Percentiles rank a stretch among this genome's conserved stretches.
phyloP scores from a whole-genome alignment of 1,139 yeast species.

The Petasospora fabianii region DNA sequence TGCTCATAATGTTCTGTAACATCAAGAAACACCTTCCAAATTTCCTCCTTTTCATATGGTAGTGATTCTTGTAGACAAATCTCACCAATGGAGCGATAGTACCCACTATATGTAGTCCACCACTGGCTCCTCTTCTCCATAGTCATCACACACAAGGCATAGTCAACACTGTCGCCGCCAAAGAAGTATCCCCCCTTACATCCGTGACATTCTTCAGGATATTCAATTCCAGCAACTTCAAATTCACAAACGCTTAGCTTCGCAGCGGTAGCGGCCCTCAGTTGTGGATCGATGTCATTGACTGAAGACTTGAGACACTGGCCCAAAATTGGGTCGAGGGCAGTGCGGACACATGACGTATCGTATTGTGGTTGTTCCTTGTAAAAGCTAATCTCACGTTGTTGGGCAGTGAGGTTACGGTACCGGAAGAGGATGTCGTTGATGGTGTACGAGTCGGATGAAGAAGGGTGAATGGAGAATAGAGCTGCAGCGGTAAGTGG shows the following conservation, averaged over 20 bases:
- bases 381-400: conserved; percentile 16
- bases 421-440: conserved; percentile 8
- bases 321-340: conserved; percentile 29
- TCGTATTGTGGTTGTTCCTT: conserved; percentile 13
- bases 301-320: conserved; percentile 29
- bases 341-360: conserved; percentile 30
- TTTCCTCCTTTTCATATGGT: conserved; percentile 51
- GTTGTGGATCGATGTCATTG: conserved; percentile 28
- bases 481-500: too few species aligned
- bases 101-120: conserved; percentile 63
- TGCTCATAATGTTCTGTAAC: conserved; percentile 36
- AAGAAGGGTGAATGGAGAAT: too few species aligned
- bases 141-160: conserved; percentile 35
- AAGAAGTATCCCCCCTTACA: conserved; percentile 8
- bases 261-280: conserved; percentile 40
- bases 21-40: conserved; percentile 43
- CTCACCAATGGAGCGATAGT: conserved; percentile 45
- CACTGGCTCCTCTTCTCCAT: conserved; percentile 46
- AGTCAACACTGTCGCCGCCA: conserved; percentile 11
- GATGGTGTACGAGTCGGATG: conserved; percentile 11
- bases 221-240: conserved; percentile 38
- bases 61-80: conserved; percentile 48
- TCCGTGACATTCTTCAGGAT: conserved; percentile 35
- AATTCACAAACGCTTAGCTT: conserved; percentile 54
- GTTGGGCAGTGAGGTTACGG: conserved; percentile 12